Conservation (phyloP, 805 yeast genomes). For the Candida odintsovae region DNA sequence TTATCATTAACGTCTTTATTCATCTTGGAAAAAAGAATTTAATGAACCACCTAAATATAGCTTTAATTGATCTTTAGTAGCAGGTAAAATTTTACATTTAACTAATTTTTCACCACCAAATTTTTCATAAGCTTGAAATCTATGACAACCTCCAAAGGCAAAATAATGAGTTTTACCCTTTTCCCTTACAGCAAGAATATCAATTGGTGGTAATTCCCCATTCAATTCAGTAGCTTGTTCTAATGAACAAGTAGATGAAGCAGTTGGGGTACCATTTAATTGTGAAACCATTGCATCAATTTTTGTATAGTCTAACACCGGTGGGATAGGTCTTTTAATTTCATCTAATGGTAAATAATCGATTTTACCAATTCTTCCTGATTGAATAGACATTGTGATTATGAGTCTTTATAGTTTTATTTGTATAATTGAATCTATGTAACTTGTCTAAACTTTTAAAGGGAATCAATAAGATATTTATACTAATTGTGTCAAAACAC, state of each 20-base stretch:
- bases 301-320: conserved; percentile 69
- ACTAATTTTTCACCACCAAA: conserved; percentile 44
- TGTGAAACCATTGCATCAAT: conserved; percentile 78
- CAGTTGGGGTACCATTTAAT: conserved; percentile 55
- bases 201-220: conserved; percentile 79
- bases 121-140: conserved; percentile 80
- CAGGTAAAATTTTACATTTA: conserved; percentile 67
- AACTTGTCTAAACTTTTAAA: too few relatives aligned
- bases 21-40: conserved; percentile 31
- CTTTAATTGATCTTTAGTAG: conserved; percentile 60
- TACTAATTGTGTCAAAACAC: background rate
- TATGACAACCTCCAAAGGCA: conserved; percentile 89
- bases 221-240: conserved; percentile 29
- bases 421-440: too few relatives aligned
- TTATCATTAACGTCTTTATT: background rate
- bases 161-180: conserved; percentile 59
- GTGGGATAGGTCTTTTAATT: conserved; percentile 79
- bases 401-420: too few relatives aligned
- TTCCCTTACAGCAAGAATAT: conserved; percentile 63
- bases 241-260: conserved; percentile 52
- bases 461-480: background rate
- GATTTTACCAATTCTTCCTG: conserved; percentile 44
- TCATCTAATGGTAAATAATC: conserved; percentile 59
- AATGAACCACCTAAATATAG: conserved; percentile 70
- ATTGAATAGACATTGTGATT: conserved; percentile 59